Conservation (phyloP, 2,329 filamentous ascomycete genomes). For the Trichoderma pleuroti region DNA sequence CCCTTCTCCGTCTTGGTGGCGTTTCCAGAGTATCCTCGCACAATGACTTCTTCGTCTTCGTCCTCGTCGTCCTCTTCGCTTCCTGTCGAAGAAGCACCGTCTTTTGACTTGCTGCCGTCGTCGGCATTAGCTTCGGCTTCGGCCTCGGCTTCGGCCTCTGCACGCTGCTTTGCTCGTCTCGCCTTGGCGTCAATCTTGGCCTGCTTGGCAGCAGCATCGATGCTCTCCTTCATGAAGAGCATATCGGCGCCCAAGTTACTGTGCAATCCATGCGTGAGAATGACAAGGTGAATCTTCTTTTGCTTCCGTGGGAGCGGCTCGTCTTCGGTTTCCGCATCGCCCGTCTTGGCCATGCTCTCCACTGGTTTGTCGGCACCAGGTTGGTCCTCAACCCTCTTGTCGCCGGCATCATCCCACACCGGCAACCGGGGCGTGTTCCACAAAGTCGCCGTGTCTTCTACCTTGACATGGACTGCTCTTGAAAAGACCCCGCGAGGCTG, state of each 20-base stretch:
- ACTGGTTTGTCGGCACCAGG: conserved; percentile 31
- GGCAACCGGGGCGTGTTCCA: conserved; percentile 92
- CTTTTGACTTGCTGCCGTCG: neutral
- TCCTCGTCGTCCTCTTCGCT: conserved; percentile 52
- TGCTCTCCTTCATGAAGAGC: conserved; percentile 96
- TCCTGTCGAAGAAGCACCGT: conserved; percentile 20
- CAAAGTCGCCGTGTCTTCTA: conserved; percentile 83
- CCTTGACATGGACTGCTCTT: conserved; percentile 68
- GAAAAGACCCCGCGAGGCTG: conserved; percentile 79
- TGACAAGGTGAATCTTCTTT: conserved; percentile 83
- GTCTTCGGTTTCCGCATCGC: conserved; percentile 29
- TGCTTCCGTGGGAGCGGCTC: conserved; percentile 45
- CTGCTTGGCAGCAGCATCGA: conserved; percentile 76
- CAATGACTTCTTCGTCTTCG: conserved; percentile 80
- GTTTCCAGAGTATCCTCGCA: conserved; percentile 86
- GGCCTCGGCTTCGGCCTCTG: conserved; percentile 21
- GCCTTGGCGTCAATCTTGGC: conserved; percentile 66
- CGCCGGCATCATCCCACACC: conserved; percentile 50
- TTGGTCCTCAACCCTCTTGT: conserved; percentile 27
- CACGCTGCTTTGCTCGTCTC: conserved; percentile 51
- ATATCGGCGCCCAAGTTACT: conserved; percentile 95
- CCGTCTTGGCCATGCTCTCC: conserved; percentile 35
- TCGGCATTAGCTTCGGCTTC: neutral
- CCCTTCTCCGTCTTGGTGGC: conserved; percentile 87
- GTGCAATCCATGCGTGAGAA: conserved; percentile 91